Evolutionary conservation across 805 yeast species (phyloP).

Genomic region (Ogataea pilisensis): DNA sequence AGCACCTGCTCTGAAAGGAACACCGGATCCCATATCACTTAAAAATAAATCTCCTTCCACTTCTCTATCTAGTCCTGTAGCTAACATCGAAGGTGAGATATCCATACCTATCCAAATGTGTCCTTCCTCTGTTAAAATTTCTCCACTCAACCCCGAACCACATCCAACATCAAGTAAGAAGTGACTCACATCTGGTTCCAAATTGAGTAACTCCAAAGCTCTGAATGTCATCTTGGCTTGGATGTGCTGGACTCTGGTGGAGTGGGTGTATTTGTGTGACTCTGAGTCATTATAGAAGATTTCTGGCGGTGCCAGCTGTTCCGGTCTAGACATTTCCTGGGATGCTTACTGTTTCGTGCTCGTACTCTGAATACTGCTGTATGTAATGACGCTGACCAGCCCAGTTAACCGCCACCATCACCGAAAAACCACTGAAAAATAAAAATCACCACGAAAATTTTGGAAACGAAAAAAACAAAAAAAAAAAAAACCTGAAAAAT

Average conservation of each 20-base stretch:
- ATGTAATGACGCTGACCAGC: not conserved
- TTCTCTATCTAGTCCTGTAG: constrained; percentile 87
- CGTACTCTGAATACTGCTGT: not conserved
- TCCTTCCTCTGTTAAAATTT: constrained; percentile 88
- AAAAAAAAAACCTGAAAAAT: no score
- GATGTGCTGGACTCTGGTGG: constrained; percentile 96
- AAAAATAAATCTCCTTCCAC: constrained; percentile 90
- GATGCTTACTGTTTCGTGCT: constrained; percentile 35
- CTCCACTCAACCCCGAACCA: constrained; percentile 96
- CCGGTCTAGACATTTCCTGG: constrained; percentile 95
- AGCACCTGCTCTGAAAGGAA: constrained; percentile 93
- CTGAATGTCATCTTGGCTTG: constrained; percentile 97
- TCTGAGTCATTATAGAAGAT: constrained; percentile 89
- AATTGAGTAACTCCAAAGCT: constrained; percentile 80
- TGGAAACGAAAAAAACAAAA: no score
- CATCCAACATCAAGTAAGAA: constrained; percentile 90
- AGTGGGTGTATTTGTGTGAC: constrained; percentile 82
- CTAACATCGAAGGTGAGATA: constrained; percentile 92
- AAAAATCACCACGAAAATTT: no score
- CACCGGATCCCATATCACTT: constrained; percentile 89
- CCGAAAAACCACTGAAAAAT: not conserved
- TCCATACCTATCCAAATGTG: constrained; percentile 96
- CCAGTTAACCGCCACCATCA: not conserved
- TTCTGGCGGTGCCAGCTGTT: constrained; percentile 94
- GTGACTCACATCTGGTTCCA: constrained; percentile 59